Conservation (phyloP, 768 basidiomycete species). For the Lactarius tabidus region DNA sequence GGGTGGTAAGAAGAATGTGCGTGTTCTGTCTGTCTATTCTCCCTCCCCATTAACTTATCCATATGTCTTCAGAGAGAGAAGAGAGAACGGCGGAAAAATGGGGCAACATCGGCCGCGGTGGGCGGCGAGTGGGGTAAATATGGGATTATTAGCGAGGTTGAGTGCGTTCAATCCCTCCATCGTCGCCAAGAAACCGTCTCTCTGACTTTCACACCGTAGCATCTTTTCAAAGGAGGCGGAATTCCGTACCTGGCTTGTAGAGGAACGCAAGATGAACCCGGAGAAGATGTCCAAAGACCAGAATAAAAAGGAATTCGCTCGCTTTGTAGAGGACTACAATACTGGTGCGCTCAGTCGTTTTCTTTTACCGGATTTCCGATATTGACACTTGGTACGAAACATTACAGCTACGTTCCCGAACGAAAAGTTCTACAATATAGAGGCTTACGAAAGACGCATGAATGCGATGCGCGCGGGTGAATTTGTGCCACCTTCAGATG, state of each 20-base stretch:
- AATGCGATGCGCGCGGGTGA: conserved; percentile 78
- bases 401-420: conserved; percentile 80
- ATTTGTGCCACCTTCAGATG: conserved; percentile 65
- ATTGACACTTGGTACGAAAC: neutral
- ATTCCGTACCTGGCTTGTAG: conserved; percentile 90
- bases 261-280: conserved; percentile 88
- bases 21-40: conserved; percentile 29
- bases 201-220: conserved; percentile 38
- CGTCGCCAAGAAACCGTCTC: conserved; percentile 1
- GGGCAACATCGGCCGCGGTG: conserved; percentile 44
- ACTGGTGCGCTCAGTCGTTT: conserved; percentile 47
- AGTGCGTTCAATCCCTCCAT: conserved; percentile 48
- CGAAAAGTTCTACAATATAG: conserved; percentile 94
- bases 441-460: conserved; percentile 82
- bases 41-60: neutral
- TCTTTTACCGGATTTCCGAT: neutral
- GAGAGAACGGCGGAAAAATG: conserved; percentile 66
- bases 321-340: conserved; percentile 81
- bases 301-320: conserved; percentile 77
- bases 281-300: conserved; percentile 85
- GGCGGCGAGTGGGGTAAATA: conserved; percentile 86
- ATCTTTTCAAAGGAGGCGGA: conserved; percentile 80
- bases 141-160: conserved; percentile 78
- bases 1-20: conserved; percentile 38
- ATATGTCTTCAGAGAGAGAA: conserved; percentile 44